These are phyloP conservation scores for Morella rubra DNA, from an alignment of 306 rosid species.

Conservation along the genomic window DNA sequence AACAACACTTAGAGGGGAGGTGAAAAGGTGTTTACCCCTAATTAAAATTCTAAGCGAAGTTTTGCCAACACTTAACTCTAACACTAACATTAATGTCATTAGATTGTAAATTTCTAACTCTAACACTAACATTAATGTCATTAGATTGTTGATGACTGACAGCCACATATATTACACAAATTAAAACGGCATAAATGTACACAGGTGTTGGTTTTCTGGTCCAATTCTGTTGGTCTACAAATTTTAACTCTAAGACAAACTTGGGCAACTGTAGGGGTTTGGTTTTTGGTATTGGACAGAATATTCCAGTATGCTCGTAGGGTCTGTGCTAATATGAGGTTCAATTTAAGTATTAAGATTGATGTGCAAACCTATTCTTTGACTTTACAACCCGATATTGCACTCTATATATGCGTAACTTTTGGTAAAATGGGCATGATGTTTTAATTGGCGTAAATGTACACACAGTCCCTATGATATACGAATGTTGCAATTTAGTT, in stretches of 20 bases:
- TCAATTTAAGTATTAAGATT: background rate
- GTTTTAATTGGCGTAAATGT: too few species aligned
- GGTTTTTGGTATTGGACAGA: background rate
- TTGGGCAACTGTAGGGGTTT: background rate
- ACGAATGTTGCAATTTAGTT: background rate
- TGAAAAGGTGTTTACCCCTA: too few species aligned
- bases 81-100: background rate
- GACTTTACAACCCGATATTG: background rate
- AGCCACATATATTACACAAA: background rate
- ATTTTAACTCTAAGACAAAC: constrained; percentile 5
- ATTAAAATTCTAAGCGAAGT: too few species aligned
- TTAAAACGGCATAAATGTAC: too few species aligned
- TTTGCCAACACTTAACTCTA: too few species aligned
- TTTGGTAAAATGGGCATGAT: background rate
- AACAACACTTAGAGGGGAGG: too few species aligned
- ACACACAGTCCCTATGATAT: too few species aligned
- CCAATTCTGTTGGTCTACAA: background rate
- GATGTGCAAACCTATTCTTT: background rate
- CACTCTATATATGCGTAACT: background rate
- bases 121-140: background rate
- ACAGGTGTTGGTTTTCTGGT: background rate
- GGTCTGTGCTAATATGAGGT: background rate
- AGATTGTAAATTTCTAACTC: too few species aligned
- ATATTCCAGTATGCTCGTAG: background rate
- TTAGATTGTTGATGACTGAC: background rate